phyloP scores from a whole-genome alignment of 257 asterid genomes.

The Solanum lignicaule region DNA sequence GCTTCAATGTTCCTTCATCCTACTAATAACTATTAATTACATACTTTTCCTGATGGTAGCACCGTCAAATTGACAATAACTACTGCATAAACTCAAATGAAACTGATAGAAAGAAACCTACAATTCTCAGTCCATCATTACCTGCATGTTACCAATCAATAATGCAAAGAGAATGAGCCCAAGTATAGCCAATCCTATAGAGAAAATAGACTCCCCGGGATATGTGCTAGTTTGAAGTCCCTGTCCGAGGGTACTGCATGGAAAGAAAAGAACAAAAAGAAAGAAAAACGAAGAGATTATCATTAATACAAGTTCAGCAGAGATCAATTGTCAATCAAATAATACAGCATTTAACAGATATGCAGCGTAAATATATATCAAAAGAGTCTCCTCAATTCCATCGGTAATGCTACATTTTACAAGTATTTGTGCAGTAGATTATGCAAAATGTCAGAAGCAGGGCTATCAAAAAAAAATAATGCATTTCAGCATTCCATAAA shows the following conservation, averaged over 20 bases:
- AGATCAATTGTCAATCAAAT: background rate
- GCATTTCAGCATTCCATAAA: background rate
- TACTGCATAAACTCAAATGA: background rate
- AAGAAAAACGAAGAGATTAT: background rate
- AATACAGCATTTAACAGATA: background rate
- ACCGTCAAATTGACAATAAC: background rate
- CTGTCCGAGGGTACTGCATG: constrained; percentile 92
- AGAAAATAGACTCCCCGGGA: constrained; percentile 92
- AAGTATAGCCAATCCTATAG: constrained; percentile 87
- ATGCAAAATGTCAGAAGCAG: background rate
- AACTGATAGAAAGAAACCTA: background rate
- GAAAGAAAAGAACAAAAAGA: background rate
- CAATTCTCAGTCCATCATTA: constrained; percentile 9
- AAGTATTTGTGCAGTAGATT: background rate
- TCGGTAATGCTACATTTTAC: background rate
- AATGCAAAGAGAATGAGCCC: constrained; percentile 95
- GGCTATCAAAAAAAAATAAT: background rate
- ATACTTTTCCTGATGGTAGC: background rate
- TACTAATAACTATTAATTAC: background rate
- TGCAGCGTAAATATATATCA: background rate
- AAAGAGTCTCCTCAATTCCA: background rate
- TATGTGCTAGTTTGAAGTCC: constrained; percentile 94
- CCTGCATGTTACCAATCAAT: constrained; percentile 99
- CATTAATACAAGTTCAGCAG: background rate
- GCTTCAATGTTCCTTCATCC: background rate